Evolutionary conservation across 495 filamentous ascomycete genomes (phyloP), one percentile per base, ranked within the genome.

Genomic region (Pyrenula massariospora): DNA sequence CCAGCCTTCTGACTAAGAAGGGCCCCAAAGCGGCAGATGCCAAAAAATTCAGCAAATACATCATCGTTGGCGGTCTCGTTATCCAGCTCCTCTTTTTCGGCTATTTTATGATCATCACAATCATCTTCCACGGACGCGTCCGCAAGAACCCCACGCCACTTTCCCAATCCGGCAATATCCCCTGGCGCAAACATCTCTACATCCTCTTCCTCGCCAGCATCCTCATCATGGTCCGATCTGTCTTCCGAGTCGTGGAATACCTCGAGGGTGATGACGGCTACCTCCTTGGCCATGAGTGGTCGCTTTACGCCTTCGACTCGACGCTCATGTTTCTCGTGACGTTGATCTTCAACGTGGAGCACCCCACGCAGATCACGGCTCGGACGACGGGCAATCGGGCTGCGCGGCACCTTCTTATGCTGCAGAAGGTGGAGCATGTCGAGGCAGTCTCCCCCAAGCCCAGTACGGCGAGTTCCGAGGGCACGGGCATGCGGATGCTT

Each of bases 241-340:
- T 87, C 5, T 79, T 86, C 60, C 74, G 85, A 22, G 70, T 84
- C 20, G 67, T 84, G 12, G 86, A 88, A 68, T 89, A 83, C 56
- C 22, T 76, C 0, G 68, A 79, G 63, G 84, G 85, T 0, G 64
- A 75, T 36, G 68, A 73, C 11, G 81, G 82, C 5, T 74, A 67
- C 57, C 25, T 81, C 24, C 62, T 84, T 58, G 61, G 53, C 19
- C 70, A 80, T 48, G 84, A 88, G 66, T 75, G 72, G 52, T 79
- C 78, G 57, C 62, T 87, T 54, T 88, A 86, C 61, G 60, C 83
- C 2, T 86, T 87, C 58, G 84, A 89, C 62, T 69, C 75, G 12
- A 50, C 73, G 49, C 59, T 81, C 49, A 87, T 89, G 83, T 60
- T 81, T 22, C 5, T 63, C 0, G 78, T 76, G 19, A 76, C 80